Percentiles rank a stretch among this genome's conserved stretches.
These are phyloP conservation scores for Pestalotiopsis sp. DNA, from an alignment of 2,329 filamentous ascomycete genomes.

Conservation along the genomic window DNA sequence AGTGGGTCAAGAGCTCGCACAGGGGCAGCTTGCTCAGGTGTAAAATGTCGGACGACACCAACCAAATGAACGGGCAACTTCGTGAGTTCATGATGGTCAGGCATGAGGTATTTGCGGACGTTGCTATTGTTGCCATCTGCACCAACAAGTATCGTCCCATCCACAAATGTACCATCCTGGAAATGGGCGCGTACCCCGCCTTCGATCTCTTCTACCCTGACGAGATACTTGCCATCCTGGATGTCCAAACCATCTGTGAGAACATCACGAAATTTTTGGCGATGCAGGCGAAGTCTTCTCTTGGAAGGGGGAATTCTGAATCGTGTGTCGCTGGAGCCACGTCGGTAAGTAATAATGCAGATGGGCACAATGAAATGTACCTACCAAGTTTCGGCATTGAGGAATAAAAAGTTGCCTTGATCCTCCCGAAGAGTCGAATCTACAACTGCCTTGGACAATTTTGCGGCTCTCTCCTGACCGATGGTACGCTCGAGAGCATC, in stretches of 20 bases:
- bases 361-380: conserved; percentile 21
- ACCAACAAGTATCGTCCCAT: conserved; percentile 41
- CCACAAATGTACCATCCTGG: conserved; percentile 33
- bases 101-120: conserved; percentile 37
- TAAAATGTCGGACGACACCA: conserved; percentile 40
- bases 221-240: conserved; percentile 35
- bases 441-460: conserved; percentile 30
- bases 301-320: conserved; percentile 42
- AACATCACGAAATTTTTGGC: conserved; percentile 36
- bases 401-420: conserved; percentile 41
- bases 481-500: conserved; percentile 31
- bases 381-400: conserved; percentile 41
- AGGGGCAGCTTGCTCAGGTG: conserved; percentile 34
- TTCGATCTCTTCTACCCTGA: conserved; percentile 25
- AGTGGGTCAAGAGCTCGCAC: conserved; percentile 53
- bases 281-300: conserved; percentile 36
- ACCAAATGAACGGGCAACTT: conserved; percentile 40
- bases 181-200: conserved; percentile 32
- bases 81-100: conserved; percentile 33
- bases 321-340: conserved; percentile 4
- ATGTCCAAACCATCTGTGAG: conserved; percentile 33
- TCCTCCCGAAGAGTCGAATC: conserved; percentile 35
- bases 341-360: background rate
- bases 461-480: conserved; percentile 20
- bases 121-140: conserved; percentile 42